Evolutionary conservation across 345 rosid genomes (phyloP).

Genomic region (Moricandia moricandioides): DNA sequence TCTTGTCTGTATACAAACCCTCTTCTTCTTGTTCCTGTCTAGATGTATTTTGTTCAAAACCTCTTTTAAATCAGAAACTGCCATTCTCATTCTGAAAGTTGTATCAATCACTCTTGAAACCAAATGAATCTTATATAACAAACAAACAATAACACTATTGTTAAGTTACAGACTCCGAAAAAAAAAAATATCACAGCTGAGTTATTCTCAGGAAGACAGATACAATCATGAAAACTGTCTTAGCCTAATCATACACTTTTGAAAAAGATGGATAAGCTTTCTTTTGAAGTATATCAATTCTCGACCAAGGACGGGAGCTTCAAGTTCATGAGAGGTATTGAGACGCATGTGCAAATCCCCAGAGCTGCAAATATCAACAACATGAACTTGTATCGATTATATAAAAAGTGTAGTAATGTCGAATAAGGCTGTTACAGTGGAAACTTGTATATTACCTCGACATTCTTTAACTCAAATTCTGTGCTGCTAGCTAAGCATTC

Average conservation of each 20-base stretch:
- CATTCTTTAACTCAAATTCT: constrained; percentile 73
- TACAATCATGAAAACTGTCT: constrained; percentile 1
- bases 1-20: constrained; percentile 6
- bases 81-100: constrained; percentile 5
- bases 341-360: constrained; percentile 76
- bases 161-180: too few species aligned
- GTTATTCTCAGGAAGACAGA: neutral
- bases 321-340: constrained; percentile 35
- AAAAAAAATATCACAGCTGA: neutral
- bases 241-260: neutral
- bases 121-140: constrained; percentile 1
- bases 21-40: constrained; percentile 11
- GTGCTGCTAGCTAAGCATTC: constrained; percentile 68
- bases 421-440: neutral
- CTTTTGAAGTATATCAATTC: neutral
- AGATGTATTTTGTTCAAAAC: constrained; percentile 24
- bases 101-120: neutral
- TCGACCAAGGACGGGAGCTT: neutral
- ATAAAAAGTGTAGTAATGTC: neutral
- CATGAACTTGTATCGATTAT: neutral
- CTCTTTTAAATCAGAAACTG: constrained; percentile 3
- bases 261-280: neutral
- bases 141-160: too few species aligned
- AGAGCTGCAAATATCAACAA: constrained; percentile 56
- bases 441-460: constrained; percentile 49